Base-by-base conservation (phyloP, 1,284 basidiomycete species). In the Pterulicium gracile region DNA sequence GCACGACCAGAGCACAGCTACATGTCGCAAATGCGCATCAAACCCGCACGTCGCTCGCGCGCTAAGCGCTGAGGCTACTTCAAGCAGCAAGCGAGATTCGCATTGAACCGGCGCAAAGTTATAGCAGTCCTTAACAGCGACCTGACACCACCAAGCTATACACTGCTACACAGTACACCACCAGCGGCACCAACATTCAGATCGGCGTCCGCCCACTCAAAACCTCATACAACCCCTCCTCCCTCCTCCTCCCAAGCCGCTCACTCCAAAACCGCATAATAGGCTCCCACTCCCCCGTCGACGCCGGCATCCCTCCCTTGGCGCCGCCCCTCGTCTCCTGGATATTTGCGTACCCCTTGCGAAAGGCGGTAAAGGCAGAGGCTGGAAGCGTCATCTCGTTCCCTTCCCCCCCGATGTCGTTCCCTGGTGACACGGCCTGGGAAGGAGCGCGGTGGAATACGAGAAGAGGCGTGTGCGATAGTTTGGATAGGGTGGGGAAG, bases 191-290 rank as follows among this genome's bases (percentile, higher is more conserved):
- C 36, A 7, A 7, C 5, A 4, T 10, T 17, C 19, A 7, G n/a
- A 39, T 7, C 36, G 36, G 19, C n/a, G 7, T 43, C 42, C 14
- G 20, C 27, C 70, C 68, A 44, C 62, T 73, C 72, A 82, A 71
- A 14, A 92, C 81, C 58, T 91, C 85, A 54, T 86, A 91, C 50
- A 90, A 59, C 14, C 81, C 86, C 10, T 81, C 78, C 10, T 70
- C 72, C 49, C 72, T 73, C 54, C 79, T 71, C 54, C 69, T 73
- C 3, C 64, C 70, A 39, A 93, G 64, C 44, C 70, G 64, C 59
- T 81, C 74, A 53, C 86, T 85, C 89, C 90, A 94, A 61, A 92
- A 92, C 49, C 70, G 67, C 86, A 94, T 91, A 42, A 93, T 73
- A 1, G 79, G 79, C 54, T 77, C 73, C 87, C 88, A 92, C 56